Evolutionary conservation across 176 grass and related monocot genomes (phyloP).

Genomic region (Aegilops tauschii): DNA sequence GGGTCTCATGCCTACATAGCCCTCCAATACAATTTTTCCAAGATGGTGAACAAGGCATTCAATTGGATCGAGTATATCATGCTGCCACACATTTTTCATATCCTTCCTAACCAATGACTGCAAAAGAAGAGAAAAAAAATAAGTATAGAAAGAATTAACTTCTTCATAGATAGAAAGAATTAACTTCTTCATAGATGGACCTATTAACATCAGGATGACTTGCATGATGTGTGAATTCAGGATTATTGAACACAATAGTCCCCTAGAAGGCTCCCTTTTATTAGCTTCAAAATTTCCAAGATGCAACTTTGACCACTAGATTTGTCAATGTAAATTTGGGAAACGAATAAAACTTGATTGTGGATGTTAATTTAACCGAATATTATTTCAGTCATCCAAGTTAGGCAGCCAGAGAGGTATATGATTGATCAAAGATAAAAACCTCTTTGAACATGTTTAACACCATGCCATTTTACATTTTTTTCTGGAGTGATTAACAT

Average conservation of each 20-base stretch:
- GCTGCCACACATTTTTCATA: background rate
- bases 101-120: background rate
- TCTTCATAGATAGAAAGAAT: background rate
- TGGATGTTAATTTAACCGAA: background rate
- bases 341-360: background rate
- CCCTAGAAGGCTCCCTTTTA: background rate
- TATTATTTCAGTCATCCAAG: background rate
- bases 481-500: background rate
- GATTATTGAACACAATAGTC: background rate
- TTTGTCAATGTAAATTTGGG: background rate
- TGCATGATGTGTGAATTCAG: background rate
- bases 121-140: background rate
- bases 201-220: background rate
- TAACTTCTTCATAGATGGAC: background rate
- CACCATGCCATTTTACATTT: background rate
- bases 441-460: background rate
- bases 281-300: background rate
- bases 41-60: conserved; percentile 17
- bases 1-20: background rate
- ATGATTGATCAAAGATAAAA: background rate
- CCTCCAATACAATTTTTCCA: background rate
- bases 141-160: background rate
- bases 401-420: background rate
- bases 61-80: background rate
- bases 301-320: background rate